These are phyloP conservation scores for Exophiala xenobiotica DNA, from an alignment of 2,329 filamentous ascomycete genomes.

Conservation along the genomic window DNA sequence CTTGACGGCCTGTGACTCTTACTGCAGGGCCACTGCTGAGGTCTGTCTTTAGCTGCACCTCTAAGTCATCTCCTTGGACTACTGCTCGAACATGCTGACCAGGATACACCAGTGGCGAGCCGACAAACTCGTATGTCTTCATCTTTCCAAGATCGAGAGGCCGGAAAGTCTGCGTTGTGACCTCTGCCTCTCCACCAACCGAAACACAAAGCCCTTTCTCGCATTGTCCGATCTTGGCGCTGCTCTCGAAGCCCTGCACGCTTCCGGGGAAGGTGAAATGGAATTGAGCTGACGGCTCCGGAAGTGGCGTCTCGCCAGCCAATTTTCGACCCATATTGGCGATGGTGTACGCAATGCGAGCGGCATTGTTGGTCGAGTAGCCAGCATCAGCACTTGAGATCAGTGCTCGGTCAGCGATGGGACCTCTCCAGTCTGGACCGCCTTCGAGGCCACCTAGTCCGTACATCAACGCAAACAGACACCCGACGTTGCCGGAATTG, in stretches of 20 bases:
- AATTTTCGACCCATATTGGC: conserved; percentile 1
- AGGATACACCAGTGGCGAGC: conserved; percentile 1
- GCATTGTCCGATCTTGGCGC: background rate
- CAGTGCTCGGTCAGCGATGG: conserved; percentile 4
- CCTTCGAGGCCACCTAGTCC: background rate
- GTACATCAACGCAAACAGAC: conserved; percentile 6
- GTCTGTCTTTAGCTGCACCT: background rate
- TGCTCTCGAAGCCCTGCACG: conserved; percentile 5
- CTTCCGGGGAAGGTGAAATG: conserved; percentile 7
- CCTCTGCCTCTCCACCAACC: background rate
- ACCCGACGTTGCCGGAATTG: conserved; percentile 9
- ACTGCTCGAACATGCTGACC: conserved; percentile 2
- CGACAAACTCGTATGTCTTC: conserved; percentile 3
- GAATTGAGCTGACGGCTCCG: conserved; percentile 1
- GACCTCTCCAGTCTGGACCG: conserved; percentile 8
- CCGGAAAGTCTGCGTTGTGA: conserved; percentile 3
- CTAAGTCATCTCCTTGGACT: background rate
- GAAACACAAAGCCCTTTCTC: background rate
- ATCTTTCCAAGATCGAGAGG: conserved; percentile 1
- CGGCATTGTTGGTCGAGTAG: conserved; percentile 7
- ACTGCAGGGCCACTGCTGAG: background rate
- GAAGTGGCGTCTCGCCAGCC: background rate
- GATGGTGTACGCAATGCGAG: conserved; percentile 5
- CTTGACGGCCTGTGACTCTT: background rate
- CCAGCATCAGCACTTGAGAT: conserved; percentile 6